Evolutionary conservation across 2,329 filamentous ascomycete genomes (phyloP), one percentile per base, ranked within the genome.

Genomic region (Cercospora janseana): DNA sequence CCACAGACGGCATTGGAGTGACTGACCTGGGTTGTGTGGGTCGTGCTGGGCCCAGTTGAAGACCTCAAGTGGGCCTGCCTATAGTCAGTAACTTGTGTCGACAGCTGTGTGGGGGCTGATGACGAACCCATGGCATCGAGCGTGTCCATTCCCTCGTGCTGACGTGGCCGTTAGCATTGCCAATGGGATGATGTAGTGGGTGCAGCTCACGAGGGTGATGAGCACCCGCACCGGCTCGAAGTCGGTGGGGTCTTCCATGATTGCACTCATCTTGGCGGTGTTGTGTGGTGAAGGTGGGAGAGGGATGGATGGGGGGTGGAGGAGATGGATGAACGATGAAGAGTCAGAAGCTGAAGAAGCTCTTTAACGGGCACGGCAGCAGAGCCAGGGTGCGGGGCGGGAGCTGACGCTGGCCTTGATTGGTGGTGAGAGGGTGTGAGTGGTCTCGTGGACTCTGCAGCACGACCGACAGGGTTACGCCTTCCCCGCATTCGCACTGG

Each of bases 61-160:
- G 62, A 81, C 75, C 68, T 82, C 79, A 45, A 82, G 71, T 44
- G 80, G 79, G 42, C 79, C 80, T 58, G 74, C 70, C 58, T 80
- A 75, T 67, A 81, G 31, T 38, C 32, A 38, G 21, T 18, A 23
- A 15, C 20, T 31, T n/a, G 31, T 38, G 15, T 28, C 24, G 21
- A 10, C 78, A 18, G n/a, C 16, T 6, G 18, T 2, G 4, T 2
- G 23, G 24, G 2, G 8, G 10, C 6, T 34, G 18, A 18, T 24
- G 21, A 10, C 37, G 81, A 69, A 38, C 72, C 52, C 75, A 69
- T 66, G 79, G 76, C 60, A 81, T 72, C 29, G 4, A 38, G 18
- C 29, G 38, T 41, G 27, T 50, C 46, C 46, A 49, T 49, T 41
- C 46, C 35, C 35, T 49, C 46, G 27, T 49, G 63, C 76, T 70